A percentile compares a stretch with the other conserved stretches of the same genome.
These are phyloP conservation scores for Reutealis trisperma DNA, from an alignment of 345 rosid genomes.

Conservation along the genomic window DNA sequence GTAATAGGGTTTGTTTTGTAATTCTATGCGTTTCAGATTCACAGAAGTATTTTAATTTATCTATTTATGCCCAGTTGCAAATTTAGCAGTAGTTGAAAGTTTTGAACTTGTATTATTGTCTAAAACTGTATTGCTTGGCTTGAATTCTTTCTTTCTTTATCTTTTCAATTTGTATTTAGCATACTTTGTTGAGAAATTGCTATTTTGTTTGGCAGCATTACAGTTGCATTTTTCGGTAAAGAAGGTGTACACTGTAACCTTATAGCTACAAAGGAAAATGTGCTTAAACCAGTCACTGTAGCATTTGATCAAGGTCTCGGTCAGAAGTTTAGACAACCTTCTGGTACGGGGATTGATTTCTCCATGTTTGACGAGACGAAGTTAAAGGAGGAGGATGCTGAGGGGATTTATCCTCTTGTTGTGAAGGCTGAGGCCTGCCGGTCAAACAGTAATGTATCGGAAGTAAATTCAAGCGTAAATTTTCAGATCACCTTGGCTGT, in stretches of 20 bases:
- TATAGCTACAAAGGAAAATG: constrained; percentile 54
- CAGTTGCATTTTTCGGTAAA: constrained; percentile 75
- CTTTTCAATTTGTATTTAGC: background rate
- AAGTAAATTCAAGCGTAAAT: constrained; percentile 41
- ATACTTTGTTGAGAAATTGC: background rate
- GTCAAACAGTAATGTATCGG: constrained; percentile 11
- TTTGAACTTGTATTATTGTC: background rate
- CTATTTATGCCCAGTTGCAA: background rate
- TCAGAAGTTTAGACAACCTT: constrained; percentile 75
- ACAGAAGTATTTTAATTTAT: background rate
- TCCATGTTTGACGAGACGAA: constrained; percentile 62
- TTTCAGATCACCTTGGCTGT: constrained; percentile 76
- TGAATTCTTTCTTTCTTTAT: background rate
- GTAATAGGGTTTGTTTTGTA: background rate
- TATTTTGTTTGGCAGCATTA: constrained; percentile 54
- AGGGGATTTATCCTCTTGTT: constrained; percentile 65
- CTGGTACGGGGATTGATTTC: constrained; percentile 77
- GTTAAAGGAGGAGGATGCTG: constrained; percentile 35
- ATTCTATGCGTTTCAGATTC: background rate
- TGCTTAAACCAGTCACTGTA: constrained; percentile 56
- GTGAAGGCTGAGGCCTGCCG: constrained; percentile 70
- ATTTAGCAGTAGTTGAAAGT: background rate
- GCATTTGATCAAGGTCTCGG: constrained; percentile 76
- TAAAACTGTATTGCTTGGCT: background rate
- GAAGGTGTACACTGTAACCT: constrained; percentile 69